phyloP scores from a whole-genome alignment of 2,329 filamentous ascomycete genomes.

The Immersiporthe knoxdaviesiana region DNA sequence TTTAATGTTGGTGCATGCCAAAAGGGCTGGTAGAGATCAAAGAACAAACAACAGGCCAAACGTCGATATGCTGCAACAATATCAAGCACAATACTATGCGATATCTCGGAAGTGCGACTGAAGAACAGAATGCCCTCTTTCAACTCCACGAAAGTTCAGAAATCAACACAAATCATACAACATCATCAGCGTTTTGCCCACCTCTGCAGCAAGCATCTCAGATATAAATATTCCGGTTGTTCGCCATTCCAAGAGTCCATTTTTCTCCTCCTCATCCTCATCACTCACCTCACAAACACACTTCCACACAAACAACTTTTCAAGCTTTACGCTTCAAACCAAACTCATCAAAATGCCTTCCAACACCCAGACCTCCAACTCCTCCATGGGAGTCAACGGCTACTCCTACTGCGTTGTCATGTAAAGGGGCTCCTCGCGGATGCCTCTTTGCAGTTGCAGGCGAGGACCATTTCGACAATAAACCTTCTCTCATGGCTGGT shows the following conservation, averaged over 20 bases:
- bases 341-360: conserved; percentile 40
- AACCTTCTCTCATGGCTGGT: background rate
- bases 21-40: conserved; percentile 1
- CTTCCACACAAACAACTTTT: conserved; percentile 25
- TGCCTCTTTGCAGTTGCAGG: conserved; percentile 22
- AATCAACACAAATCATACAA: background rate
- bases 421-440: conserved; percentile 33
- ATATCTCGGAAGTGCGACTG: background rate
- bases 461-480: background rate
- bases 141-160: background rate
- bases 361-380: conserved; percentile 35
- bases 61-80: conserved; percentile 3
- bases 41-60: background rate
- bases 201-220: background rate
- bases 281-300: conserved; percentile 27
- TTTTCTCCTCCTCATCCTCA: conserved; percentile 32
- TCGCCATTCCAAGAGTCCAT: background rate
- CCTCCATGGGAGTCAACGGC: conserved; percentile 35
- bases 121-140: background rate
- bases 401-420: conserved; percentile 41
- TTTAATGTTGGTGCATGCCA: background rate
- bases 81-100: conserved; percentile 9
- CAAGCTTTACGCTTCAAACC: conserved; percentile 19
- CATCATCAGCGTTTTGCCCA: background rate
- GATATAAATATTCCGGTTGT: conserved; percentile 33